Base-by-base conservation (phyloP, 345 rosid species). In the Eutrema japonicum region DNA sequence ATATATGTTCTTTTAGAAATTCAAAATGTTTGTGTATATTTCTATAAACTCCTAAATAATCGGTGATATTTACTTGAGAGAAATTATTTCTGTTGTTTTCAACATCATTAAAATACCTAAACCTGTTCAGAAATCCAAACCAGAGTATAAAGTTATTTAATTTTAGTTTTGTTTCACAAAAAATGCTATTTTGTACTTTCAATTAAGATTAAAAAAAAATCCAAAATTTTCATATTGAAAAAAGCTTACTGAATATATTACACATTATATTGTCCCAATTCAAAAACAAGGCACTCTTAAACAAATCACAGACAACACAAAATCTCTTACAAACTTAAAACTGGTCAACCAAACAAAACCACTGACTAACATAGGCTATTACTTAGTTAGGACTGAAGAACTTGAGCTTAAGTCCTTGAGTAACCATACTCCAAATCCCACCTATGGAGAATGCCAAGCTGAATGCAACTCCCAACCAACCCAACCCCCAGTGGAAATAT, bases 401-500 rank as follows among this genome's bases (percentile, higher is more conserved):
- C 78, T 91, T 89, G 46, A 91, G 74, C 90, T 83, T 91, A 26
- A 94, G 88, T 38, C 98, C 98, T 75, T 76, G 85, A 48, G 85
- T 88, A 49, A 91, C 97, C 79, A 91, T 80, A 78, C 96, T 94
- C 96, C 93, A 94, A 4, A 94, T 75, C 26, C 97, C 98, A 63
- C 98, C 98, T 10, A 94, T 85, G 11, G 98, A 89, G 77, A 94
- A 89, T 35, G 95, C 95, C 84, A 88, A 59, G 86, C 97, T 91
- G 68, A 94, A 94, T 6, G 90, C 95, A 66, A 94, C 75, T 6
- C 98, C 97, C 32, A 94, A 63, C 98, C 98, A 89, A 33, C 98
- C 98, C 50, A 94, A 83, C 12, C 82, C 88, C 98, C 97, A 94
- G 12, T 94, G 86, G 83, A 94, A 89, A n/a, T n/a, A n/a, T n/a